Evolutionary conservation across 208 protist species (phyloP).

Genomic region (Novymonas esmeraldas): DNA sequence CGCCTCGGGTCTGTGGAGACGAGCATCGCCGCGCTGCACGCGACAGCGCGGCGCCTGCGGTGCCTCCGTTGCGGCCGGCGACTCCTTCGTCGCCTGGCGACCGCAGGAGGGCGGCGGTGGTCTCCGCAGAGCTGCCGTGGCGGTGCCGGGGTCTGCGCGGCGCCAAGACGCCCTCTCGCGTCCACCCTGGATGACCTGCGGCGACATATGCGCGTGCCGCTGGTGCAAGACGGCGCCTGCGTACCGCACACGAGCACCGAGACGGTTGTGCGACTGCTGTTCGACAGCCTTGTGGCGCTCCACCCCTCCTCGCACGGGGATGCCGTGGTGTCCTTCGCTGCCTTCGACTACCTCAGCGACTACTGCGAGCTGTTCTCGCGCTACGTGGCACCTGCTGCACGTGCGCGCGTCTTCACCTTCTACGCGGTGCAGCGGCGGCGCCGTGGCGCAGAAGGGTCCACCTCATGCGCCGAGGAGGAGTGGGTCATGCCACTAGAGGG

Average conservation of each 20-base stretch:
- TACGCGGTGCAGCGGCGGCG: no score
- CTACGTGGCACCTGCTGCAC: no score
- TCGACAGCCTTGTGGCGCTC: background rate
- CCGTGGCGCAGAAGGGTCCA: no score
- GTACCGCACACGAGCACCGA: background rate
- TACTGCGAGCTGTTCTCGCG: no score
- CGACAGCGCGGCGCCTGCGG: background rate
- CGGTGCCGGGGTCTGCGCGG: background rate
- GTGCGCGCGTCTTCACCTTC: no score
- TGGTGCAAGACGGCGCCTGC: background rate
- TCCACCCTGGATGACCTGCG: background rate
- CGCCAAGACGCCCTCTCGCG: background rate
- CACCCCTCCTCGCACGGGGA: background rate
- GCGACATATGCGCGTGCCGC: background rate
- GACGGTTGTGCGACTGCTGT: background rate
- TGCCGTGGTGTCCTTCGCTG: background rate
- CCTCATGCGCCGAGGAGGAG: no score
- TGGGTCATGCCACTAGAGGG: background rate
- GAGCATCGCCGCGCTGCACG: background rate
- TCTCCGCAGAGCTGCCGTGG: no score
- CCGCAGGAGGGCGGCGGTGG: no score
- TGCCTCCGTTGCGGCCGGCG: constrained; percentile 2
- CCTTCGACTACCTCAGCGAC: background rate
- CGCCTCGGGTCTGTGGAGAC: background rate
- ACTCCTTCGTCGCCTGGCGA: background rate